Evolutionary conservation across 2,329 filamentous ascomycete species (phyloP), one percentile per base, ranked within the genome.

Genomic region (Pleomassaria siparia): DNA sequence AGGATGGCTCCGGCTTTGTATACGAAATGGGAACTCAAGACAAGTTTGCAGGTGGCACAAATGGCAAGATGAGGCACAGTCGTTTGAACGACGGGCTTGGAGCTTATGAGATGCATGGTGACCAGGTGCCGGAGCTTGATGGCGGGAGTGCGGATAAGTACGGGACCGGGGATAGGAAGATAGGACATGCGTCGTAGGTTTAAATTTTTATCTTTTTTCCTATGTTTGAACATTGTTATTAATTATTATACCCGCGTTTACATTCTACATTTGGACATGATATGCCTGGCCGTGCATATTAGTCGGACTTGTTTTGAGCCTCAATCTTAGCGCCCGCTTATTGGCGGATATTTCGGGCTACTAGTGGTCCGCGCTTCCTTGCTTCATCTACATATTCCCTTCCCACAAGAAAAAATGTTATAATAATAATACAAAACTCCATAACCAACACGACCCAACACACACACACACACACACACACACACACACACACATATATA

Each of bases 331-430:
- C 16, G 12, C 6, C 26, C 50, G 50, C 50, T 53, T 47, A 58
- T 57, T 55, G 53, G 56, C 53, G 55, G 54, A 53, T 50, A 52
- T 32, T 28, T 58, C 55, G 55, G 55, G 50, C 28, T 30, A 53
- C 50, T 50, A 29, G 39, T 39, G 24, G n/a, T n/a, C n/a, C n/a
- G n/a, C n/a, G n/a, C n/a, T n/a, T n/a, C n/a, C n/a, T n/a, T n/a
- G n/a, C n/a, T n/a, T n/a, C 25, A 28, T 7, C 25, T 7, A 28
- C 8, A 12, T 8, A 12, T 28, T 28, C 25, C 12, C 25, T 7
- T 28, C 25, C n/a, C n/a, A n/a, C n/a, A n/a, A n/a, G n/a, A n/a
- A 12, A 12, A 28, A 28, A 7, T 28, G 25, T 12, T 28, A 7
- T 12, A 28, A 28, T n/a, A 12, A 7, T 28, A 12, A 28, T 28